Evolutionary conservation across 352 stramenopile species (phyloP), one percentile per base, ranked within the genome.

Genomic region (Phytophthora pistaciae): DNA sequence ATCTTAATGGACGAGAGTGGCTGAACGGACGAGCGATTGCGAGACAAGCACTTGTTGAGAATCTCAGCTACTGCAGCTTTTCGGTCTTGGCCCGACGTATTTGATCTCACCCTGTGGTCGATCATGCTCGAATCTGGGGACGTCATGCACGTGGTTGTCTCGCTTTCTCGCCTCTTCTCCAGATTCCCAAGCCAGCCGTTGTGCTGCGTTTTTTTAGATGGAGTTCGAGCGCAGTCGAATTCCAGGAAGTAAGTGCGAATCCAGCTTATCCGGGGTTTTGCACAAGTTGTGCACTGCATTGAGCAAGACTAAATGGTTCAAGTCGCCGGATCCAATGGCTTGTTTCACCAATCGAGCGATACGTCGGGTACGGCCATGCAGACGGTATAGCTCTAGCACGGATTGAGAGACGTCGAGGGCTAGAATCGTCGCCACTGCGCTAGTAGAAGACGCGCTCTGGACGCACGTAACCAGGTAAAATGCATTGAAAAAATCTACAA

Each of bases 401-500:
- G 55, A 50, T 21, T 61, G 55, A 5, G 55, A 50, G 9, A 61
- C 31, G 36, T 61, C 55, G 20, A 61, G 36, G 14, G 20, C 20
- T 23, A 61, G 31, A 23, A 61, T 61, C 9, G 33, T 25, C 21
- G 20, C 55, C 5, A 61, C 36, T 46, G 55, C 36, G 16, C 6
- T 36, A 3, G 55, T 61, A 8, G 68, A 72, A 1, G 56, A 56
- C 0, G 60, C 31, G 7, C 44, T 48, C 53, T 76, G 64, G 53
- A 76, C 66, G 13, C 46, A 55, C 1, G 33, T 64, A 3, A 59
- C 58, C 16, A 76, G 11, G 21, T 67, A 72, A n/a, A 72, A 16
- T 11, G 69, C 53, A 20, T 68, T 68, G 53, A 68, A 68, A 40
- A 68, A 69, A 16, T 64, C 54, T 9, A 69, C 54, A 10, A 50